Percentiles rank a stretch among this genome's conserved stretches.
phyloP scores from a whole-genome alignment of 441 rosid species.

The Biscutella laevigata region DNA sequence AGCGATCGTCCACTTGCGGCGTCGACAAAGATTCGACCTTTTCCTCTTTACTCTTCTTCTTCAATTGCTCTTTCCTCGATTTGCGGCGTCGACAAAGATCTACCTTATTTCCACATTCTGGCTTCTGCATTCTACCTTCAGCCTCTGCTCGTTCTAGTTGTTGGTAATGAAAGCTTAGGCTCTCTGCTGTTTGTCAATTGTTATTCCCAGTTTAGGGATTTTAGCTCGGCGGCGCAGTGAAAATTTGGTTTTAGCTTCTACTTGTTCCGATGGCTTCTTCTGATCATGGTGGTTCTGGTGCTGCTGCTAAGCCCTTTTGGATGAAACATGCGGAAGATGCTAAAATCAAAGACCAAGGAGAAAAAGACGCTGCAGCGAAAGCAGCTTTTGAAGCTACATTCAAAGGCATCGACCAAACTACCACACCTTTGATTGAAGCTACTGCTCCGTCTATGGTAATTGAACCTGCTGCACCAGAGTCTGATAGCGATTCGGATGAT shows the following conservation, averaged over 20 bases:
- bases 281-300: conserved; percentile 36
- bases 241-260: conserved; percentile 8
- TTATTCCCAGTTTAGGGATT: neutral
- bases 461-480: conserved; percentile 36
- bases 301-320: conserved; percentile 69
- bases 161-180: conserved; percentile 10
- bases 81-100: conserved; percentile 17
- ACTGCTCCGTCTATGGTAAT: conserved; percentile 33
- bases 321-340: conserved; percentile 96
- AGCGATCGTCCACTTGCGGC: too few species aligned
- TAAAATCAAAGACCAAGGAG: conserved; percentile 81
- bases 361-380: conserved; percentile 87
- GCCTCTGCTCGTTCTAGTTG: neutral
- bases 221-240: neutral
- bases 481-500: conserved; percentile 80
- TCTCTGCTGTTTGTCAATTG: neutral
- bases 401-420: conserved; percentile 40
- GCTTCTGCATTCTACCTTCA: too few species aligned
- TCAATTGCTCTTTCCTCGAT: neutral
- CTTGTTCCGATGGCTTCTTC: conserved; percentile 36
- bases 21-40: conserved; percentile 5
- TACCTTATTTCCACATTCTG: too few species aligned
- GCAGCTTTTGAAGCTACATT: conserved; percentile 97
- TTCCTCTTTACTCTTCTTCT: neutral
- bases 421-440: conserved; percentile 36